Evolutionary conservation across 495 filamentous ascomycete species (phyloP).

Genomic region (Tuber brumale): DNA sequence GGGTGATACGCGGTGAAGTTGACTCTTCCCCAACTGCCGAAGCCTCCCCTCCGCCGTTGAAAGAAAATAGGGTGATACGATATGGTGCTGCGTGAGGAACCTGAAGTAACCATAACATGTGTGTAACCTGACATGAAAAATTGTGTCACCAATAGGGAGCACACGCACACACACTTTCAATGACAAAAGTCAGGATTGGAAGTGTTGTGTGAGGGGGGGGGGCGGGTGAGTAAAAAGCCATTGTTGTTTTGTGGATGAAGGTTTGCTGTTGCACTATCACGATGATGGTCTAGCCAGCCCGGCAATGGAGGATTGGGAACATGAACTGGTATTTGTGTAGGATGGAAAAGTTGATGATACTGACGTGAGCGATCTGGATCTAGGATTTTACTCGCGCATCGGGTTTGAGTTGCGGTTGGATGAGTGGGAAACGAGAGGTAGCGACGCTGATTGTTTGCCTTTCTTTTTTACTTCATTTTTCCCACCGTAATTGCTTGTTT

Average conservation of each 20-base stretch:
- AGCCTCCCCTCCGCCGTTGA: background rate
- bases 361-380: background rate
- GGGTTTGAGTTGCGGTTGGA: background rate
- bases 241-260: background rate
- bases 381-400: background rate
- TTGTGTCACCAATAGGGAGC: slow-evolving; percentile 1
- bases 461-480: background rate
- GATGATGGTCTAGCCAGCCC: background rate
- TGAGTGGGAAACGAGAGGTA: background rate
- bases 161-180: background rate
- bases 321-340: background rate
- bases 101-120: background rate
- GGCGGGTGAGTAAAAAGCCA: background rate
- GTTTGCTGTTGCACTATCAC: background rate
- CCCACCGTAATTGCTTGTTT: background rate
- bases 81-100: background rate
- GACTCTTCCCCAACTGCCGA: slow-evolving; percentile 4
- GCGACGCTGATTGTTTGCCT: background rate
- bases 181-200: background rate
- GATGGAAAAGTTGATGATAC: background rate
- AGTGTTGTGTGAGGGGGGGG: background rate
- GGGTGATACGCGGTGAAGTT: background rate
- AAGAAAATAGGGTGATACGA: background rate
- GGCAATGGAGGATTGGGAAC: background rate
- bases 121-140: slow-evolving; percentile 2